phyloP scores from a whole-genome alignment of 768 basidiomycete genomes.

The Mycena haematopus region DNA sequence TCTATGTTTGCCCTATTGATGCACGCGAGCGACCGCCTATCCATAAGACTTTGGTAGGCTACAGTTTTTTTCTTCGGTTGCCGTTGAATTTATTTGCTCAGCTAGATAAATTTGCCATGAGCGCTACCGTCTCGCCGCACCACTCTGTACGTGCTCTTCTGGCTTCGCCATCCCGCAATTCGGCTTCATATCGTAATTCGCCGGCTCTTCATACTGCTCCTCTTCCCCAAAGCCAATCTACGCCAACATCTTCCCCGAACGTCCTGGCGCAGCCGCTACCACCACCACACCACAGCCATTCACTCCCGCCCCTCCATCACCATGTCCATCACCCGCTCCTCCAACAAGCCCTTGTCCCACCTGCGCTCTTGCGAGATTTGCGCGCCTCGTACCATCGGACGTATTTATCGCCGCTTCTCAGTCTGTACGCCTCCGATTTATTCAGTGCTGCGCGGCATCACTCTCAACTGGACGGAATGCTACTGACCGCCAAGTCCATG shows the following conservation, averaged over 20 bases:
- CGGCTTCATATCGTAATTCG: constrained; percentile 28
- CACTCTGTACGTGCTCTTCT: constrained; percentile 43
- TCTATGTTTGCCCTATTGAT: constrained; percentile 76
- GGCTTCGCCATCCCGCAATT: constrained; percentile 30
- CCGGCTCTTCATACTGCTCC: constrained; percentile 36
- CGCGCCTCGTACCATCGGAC: constrained; percentile 42
- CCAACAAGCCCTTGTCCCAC: constrained; percentile 35
- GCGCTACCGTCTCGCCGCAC: constrained; percentile 61
- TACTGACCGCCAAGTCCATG: constrained; percentile 66
- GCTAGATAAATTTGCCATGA: constrained; percentile 85
- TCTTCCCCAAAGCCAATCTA: constrained; percentile 31
- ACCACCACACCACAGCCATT: constrained; percentile 40
- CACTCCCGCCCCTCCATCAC: constrained; percentile 33
- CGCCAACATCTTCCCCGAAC: constrained; percentile 30
- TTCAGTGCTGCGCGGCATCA: constrained; percentile 79
- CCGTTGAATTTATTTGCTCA: constrained; percentile 36
- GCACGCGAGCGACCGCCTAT: constrained; percentile 69
- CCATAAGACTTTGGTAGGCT: constrained; percentile 68
- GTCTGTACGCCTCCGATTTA: constrained; percentile 73
- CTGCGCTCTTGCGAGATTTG: constrained; percentile 39
- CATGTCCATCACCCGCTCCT: constrained; percentile 35
- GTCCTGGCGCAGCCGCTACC: constrained; percentile 34
- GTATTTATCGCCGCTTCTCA: constrained; percentile 56
- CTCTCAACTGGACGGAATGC: constrained; percentile 68
- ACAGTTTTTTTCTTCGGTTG: constrained; percentile 3